Evolutionary conservation across 768 basidiomycete species (phyloP), one percentile per base, ranked within the genome.

Genomic region (Termitomyces sp.): DNA sequence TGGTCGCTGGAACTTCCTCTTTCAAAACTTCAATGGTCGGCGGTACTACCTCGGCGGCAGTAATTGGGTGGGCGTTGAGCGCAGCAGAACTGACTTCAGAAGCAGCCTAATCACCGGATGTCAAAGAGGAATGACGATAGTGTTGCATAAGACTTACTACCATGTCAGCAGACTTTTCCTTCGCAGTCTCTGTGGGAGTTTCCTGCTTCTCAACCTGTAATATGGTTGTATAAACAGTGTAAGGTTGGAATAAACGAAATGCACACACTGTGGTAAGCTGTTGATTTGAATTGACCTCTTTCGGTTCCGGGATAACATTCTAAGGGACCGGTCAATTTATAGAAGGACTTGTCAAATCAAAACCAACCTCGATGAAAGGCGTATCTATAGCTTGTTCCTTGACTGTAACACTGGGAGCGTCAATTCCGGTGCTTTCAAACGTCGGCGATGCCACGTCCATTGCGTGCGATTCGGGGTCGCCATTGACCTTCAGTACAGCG

Each of bases 201-300:
- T 59, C 54, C 28, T 49, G 55, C 42, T 46, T 20, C 56, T 61
- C 59, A 54, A 28, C 50, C 66, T 67, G n/a, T 35, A 42, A 38
- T 11, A 53, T 8, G 4, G 28, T 28, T 28, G 28, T 28, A 28
- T 28, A 28, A 28, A n/a, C n/a, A n/a, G n/a, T n/a, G n/a, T 44
- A 46, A 5, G n/a, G n/a, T 32, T 36, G 42, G 4, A 52, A 22
- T n/a, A 16, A 40, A 22, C 8, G 24, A 61, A 36, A 58, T 35
- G 32, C 15, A 44, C 46, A 24, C 40, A 50, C 53, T 40, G 38
- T 9, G 55, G n/a, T n/a, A 40, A 16, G 15, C 12, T 44, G 28
- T 9, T 20, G 45, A 49, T 58, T 55, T 46, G 53, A 32, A 36
- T 35, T 22, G 12, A 42, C 58, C 20, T 61, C 60, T 40, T 63